phyloP scores from a whole-genome alignment of 768 basidiomycete species.

The Auricularia heimuer region DNA sequence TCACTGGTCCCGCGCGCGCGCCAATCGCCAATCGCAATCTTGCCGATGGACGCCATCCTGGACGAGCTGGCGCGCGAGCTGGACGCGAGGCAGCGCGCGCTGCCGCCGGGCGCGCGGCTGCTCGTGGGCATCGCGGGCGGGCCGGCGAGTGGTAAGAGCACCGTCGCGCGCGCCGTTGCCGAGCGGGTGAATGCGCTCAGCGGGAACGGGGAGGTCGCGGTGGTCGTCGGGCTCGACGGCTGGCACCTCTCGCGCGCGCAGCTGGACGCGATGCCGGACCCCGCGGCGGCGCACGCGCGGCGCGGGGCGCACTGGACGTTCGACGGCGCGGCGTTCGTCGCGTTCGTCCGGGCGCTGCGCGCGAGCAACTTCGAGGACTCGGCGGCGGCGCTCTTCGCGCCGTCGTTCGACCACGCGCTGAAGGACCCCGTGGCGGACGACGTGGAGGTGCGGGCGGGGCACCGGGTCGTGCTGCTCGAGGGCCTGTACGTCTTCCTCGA shows the following conservation, averaged over 20 bases:
- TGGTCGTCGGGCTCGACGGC: slow-evolving; percentile 78
- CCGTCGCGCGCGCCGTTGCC: slow-evolving; percentile 53
- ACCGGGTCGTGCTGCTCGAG: slow-evolving; percentile 79
- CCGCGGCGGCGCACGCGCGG: slow-evolving; percentile 64
- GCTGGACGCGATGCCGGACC: slow-evolving; percentile 67
- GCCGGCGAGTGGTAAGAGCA: slow-evolving; percentile 84
- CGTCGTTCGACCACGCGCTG: slow-evolving; percentile 76
- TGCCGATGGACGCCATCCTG: slow-evolving; percentile 2
- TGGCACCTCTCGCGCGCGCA: slow-evolving; percentile 82
- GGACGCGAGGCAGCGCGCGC: neutral
- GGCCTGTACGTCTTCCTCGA: slow-evolving; percentile 79
- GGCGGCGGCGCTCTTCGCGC: slow-evolving; percentile 38
- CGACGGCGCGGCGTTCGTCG: slow-evolving; percentile 58
- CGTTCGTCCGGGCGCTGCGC: slow-evolving; percentile 48
- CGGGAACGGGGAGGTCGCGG: slow-evolving; percentile 26
- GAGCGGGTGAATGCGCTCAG: slow-evolving; percentile 40
- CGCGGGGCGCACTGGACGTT: slow-evolving; percentile 92
- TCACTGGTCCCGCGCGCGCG: too few relatives aligned
- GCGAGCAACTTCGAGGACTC: slow-evolving; percentile 18
- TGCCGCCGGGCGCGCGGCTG: slow-evolving; percentile 29
- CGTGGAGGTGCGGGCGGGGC: slow-evolving; percentile 44
- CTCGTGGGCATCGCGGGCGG: slow-evolving; percentile 67
- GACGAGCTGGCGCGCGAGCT: neutral
- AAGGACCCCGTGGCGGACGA: slow-evolving; percentile 73
- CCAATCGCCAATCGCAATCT: too few relatives aligned